Evolutionary conservation across 2,329 filamentous ascomycete species (phyloP).

Genomic region (Geoglossum cookeanum): DNA sequence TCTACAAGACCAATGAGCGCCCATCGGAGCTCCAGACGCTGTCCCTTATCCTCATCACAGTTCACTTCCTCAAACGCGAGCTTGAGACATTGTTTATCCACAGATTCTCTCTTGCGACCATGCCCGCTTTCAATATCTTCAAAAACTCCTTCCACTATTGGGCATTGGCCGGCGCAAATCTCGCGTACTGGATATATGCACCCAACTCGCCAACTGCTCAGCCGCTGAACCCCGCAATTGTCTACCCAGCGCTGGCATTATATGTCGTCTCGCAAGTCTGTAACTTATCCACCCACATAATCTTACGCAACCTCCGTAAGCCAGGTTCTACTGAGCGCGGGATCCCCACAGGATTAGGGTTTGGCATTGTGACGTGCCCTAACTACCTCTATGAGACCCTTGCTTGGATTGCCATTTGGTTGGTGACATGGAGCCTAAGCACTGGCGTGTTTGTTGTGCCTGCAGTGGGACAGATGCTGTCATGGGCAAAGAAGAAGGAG

Average conservation of each 20-base stretch:
- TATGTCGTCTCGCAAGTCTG: slow-evolving; percentile 61
- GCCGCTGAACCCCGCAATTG: slow-evolving; percentile 30
- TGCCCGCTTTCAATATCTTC: slow-evolving; percentile 81
- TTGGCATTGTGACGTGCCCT: slow-evolving; percentile 75
- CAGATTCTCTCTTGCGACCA: slow-evolving; percentile 85
- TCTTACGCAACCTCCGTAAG: slow-evolving; percentile 58
- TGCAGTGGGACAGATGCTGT: slow-evolving; percentile 60
- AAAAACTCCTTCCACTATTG: slow-evolving; percentile 95
- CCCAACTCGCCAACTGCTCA: slow-evolving; percentile 49
- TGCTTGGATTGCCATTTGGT: slow-evolving; percentile 66
- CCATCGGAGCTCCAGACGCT: slow-evolving; percentile 52
- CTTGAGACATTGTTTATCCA: slow-evolving; percentile 87
- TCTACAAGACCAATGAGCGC: slow-evolving; percentile 37
- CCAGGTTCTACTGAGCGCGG: slow-evolving; percentile 69
- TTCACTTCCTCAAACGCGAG: slow-evolving; percentile 91
- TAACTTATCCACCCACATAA: slow-evolving; percentile 65
- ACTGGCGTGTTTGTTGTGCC: slow-evolving; percentile 58
- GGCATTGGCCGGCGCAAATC: slow-evolving; percentile 59
- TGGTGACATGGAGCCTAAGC: slow-evolving; percentile 61
- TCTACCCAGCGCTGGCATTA: slow-evolving; percentile 49
- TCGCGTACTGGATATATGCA: slow-evolving; percentile 70
- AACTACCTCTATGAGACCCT: slow-evolving; percentile 92
- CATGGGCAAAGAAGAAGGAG: slow-evolving; percentile 88
- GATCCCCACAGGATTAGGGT: slow-evolving; percentile 73
- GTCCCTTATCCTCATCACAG: slow-evolving; percentile 50